Conservation (phyloP, 2,329 filamentous ascomycete genomes). For the Thielaviopsis ethacetica region DNA sequence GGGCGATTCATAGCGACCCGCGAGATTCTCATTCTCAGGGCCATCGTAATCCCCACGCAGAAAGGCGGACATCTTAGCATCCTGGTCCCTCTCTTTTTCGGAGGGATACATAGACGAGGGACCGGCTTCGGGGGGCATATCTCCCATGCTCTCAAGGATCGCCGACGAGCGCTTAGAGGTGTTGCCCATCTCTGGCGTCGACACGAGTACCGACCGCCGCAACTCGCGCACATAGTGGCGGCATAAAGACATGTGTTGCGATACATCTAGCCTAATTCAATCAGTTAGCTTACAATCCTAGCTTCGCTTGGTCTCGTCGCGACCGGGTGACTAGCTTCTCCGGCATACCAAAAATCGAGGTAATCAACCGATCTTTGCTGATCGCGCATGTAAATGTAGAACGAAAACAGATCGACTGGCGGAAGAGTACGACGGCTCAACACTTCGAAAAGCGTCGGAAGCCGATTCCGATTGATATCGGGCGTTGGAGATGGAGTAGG, state of each 20-base stretch:
- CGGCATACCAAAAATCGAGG: slow-evolving; percentile 80
- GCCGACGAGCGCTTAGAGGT: slow-evolving; percentile 72
- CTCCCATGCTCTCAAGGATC: slow-evolving; percentile 56
- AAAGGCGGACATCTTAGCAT: slow-evolving; percentile 83
- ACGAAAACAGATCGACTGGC: slow-evolving; percentile 92
- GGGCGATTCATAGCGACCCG: slow-evolving; percentile 33
- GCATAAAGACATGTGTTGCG: slow-evolving; percentile 95
- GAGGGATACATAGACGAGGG: slow-evolving; percentile 46
- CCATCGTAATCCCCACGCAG: slow-evolving; percentile 46
- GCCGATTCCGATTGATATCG: slow-evolving; percentile 56
- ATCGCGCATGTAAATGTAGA: slow-evolving; percentile 99
- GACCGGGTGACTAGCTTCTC: not conserved
- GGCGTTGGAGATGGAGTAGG: slow-evolving; percentile 37
- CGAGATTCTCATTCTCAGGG: not conserved
- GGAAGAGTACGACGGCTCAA: slow-evolving; percentile 85
- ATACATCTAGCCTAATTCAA: slow-evolving; percentile 75
- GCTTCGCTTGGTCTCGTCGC: not conserved
- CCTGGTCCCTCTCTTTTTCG: slow-evolving; percentile 60
- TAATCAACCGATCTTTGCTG: slow-evolving; percentile 97
- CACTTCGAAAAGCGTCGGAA: slow-evolving; percentile 92
- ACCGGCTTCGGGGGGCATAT: slow-evolving; percentile 43
- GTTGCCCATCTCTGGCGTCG: slow-evolving; percentile 80
- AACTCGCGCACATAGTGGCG: slow-evolving; percentile 94
- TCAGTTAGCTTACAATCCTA: slow-evolving; percentile 9
- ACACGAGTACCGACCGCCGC: slow-evolving; percentile 78